phyloP scores from a whole-genome alignment of 495 filamentous ascomycete species.

The Penicillium manginii region DNA sequence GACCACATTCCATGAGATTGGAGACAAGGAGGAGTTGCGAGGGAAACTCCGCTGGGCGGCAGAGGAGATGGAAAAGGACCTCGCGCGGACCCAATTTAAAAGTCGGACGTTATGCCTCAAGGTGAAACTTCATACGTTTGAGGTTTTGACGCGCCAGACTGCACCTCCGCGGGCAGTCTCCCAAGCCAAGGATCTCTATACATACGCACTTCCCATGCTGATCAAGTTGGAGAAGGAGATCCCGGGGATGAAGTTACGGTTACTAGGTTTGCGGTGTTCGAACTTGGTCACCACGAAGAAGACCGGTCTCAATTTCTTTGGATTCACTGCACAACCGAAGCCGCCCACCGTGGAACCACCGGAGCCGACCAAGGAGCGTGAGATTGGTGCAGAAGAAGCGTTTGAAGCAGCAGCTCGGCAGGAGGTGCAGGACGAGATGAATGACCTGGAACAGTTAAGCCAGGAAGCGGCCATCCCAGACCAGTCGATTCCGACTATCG shows the following conservation, averaged over 20 bases:
- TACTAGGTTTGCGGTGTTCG: slow-evolving; percentile 89
- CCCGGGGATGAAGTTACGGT: slow-evolving; percentile 74
- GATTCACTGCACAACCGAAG: slow-evolving; percentile 42
- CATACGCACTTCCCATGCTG: slow-evolving; percentile 80
- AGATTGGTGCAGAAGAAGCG: slow-evolving; percentile 69
- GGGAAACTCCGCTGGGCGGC: slow-evolving; percentile 79
- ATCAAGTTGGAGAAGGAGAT: slow-evolving; percentile 85
- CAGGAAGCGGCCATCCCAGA: slow-evolving; percentile 51
- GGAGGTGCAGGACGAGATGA: slow-evolving; percentile 67
- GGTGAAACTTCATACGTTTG: slow-evolving; percentile 91
- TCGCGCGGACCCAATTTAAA: slow-evolving; percentile 78
- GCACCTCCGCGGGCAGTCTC: slow-evolving; percentile 72
- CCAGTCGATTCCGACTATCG: slow-evolving; percentile 1
- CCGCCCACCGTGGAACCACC: background rate
- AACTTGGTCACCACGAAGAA: slow-evolving; percentile 85
- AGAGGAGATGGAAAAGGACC: slow-evolving; percentile 86
- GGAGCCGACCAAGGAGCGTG: slow-evolving; percentile 51
- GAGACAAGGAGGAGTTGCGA: slow-evolving; percentile 66
- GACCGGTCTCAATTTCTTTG: slow-evolving; percentile 79
- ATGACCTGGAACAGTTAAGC: slow-evolving; percentile 64
- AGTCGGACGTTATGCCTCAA: slow-evolving; percentile 90
- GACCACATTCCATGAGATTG: slow-evolving; percentile 85
- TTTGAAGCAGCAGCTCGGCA: slow-evolving; percentile 68
- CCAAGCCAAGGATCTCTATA: slow-evolving; percentile 80
- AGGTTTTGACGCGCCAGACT: slow-evolving; percentile 83